These are phyloP conservation scores for Haematococcus sp. DNA, from an alignment of 139 green algal genomes.

Conservation along the genomic window DNA sequence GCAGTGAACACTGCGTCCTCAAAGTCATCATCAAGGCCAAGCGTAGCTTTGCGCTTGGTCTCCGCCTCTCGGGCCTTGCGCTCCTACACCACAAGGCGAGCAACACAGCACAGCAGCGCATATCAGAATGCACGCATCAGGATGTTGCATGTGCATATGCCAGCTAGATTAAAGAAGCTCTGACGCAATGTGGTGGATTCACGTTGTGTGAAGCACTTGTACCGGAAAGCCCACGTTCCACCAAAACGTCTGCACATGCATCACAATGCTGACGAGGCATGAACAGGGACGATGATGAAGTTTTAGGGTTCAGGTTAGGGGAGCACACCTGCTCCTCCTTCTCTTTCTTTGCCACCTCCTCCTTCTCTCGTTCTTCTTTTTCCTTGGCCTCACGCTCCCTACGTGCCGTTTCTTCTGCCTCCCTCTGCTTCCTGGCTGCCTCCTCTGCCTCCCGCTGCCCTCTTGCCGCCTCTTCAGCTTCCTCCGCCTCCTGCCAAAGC, in stretches of 20 bases:
- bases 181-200: too few species aligned
- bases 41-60: slow-evolving; percentile 1
- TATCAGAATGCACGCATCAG: too few species aligned
- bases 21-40: not conserved
- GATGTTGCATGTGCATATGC: too few species aligned
- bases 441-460: not conserved
- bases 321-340: not conserved
- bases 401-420: not conserved
- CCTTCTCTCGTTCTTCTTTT: not conserved
- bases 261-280: too few species aligned
- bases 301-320: too few species aligned
- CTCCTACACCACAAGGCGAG: not conserved
- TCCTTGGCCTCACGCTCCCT: not conserved
- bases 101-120: too few species aligned
- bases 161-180: too few species aligned
- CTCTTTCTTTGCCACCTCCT: not conserved
- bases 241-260: too few species aligned
- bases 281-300: too few species aligned
- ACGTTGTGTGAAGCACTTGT: too few species aligned
- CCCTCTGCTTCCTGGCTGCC: not conserved
- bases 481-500: not conserved
- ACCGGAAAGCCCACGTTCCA: too few species aligned
- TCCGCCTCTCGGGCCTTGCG: not conserved
- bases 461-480: not conserved
- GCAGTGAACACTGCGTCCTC: slow-evolving; percentile 9